Base-by-base conservation (phyloP, 2,329 filamentous ascomycete genomes). In the Tolypocladium inflatum region DNA sequence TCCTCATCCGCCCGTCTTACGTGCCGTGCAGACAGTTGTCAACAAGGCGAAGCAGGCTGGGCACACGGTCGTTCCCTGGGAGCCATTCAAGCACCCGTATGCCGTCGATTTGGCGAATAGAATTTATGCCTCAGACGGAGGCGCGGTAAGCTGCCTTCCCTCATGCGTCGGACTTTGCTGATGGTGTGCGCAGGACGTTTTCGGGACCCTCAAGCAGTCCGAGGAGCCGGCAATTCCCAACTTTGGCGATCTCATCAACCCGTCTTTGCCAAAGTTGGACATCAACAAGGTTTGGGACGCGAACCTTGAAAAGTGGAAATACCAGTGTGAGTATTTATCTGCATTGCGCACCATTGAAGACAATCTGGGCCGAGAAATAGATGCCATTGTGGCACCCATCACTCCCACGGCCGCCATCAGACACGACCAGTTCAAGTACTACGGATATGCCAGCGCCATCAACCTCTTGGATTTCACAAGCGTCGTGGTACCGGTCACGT, bases 401-500 rank as follows among this genome's bases (percentile, higher is more conserved):
- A 74, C 75, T 4, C 70, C 76, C 6, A 73, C 73, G 41, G 71
- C 76, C 2, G 74, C 76, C 0, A 69, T 73, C 0, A 65, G 71
- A 13, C 76, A 74, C 9, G 60, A 65, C 3, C 65, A 68, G 57
- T 75, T 71, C 62, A 67, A 65, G 30, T 74, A 74, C 62, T 73
- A 74, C 57, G 72, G 70, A 2, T 76, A 75, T 55, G 64, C 68
- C 5, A 63, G 59, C 2, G 70, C 65, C 13, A 65, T 75, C 8
- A 76, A 76, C 56, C 58, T 72, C 23, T 64, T 76, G 2, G 74
- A 77, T 52, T 72, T 71, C 41, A 74, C 74, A 2, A 74, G 70
- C 51, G 73, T 75, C 13, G 74, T 75, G 1, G 70, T 79, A 7
- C 77, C 77, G 0, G 73, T 79, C 3, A 76, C 74, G 0, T 72